Evolutionary conservation across 2,329 filamentous ascomycete species (phyloP), one percentile per base, ranked within the genome.

Genomic region (Sporothrix mexicana): DNA sequence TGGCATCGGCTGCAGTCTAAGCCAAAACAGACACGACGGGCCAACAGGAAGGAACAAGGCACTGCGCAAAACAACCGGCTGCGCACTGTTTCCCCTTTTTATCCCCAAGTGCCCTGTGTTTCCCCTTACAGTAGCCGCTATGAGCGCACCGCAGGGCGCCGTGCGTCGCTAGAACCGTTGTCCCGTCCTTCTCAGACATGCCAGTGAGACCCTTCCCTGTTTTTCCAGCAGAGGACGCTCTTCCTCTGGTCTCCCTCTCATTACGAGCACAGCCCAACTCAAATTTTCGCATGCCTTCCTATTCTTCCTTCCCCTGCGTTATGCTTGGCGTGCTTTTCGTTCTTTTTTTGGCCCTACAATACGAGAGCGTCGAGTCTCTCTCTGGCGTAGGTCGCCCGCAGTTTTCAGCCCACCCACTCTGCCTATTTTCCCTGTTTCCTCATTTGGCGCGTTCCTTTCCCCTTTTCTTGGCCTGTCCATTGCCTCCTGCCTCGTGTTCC

Each of bases 401-500:
- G 12, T 17, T 45, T 59, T 70, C 43, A 36, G 69, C 45, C 23
- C 43, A 61, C 53, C 47, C 66, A 49, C 61, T 69, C 9, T 57
- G 49, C 67, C 53, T 70, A 70, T 61, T 53, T 70, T 62, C 69
- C 69, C 69, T 51, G 55, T 62, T 70, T 51, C 69, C 69, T 62
- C 57, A 70, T 70, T 70, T 70, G 68, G 68, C 51, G 20, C 49
- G 25, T 67, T 67, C 61, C 45, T 66, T 64, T 68, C 66, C 66
- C 66, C 66, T 68, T 64, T 68, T 68, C 66, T 47, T 47, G 61
- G 59, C 49, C 47, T 45, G 45, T 20, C 64, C 49, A 30, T 67
- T 59, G 53, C 69, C 70, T 66, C 66, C 68, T 69, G 71, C 51
- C 73, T 72, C 66, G 71, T 72, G 23, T 72, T 74, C 66, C 30